Base-by-base conservation (phyloP, 441 rosid genomes). In the Erodium trifolium region DNA sequence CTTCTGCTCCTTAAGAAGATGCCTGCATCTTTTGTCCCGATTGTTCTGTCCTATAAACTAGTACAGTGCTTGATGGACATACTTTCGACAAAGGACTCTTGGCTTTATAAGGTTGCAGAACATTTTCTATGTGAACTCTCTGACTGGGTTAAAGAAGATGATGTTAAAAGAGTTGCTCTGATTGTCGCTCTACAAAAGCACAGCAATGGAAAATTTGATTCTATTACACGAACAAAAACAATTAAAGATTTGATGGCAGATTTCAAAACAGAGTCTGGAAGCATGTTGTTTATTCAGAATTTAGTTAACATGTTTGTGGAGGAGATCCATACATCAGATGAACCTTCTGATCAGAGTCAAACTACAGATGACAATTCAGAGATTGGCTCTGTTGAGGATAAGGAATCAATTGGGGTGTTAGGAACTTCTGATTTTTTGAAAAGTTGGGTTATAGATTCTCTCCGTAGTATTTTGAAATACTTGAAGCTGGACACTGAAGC, bases 341-440 rank as follows among this genome's bases (percentile, higher is more conserved):
- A 92, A 74, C 89, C 97, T 68, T 94, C 98, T 37, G 98, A 91
- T 82, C 99, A 92, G 84, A 94, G 98, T 81, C 98, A 91, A 84
- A 94, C 98, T 71, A 91, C 99, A 12, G 99, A 94, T 85, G 99
- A 94, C 68, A 94, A 91, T 77, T 90, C 94, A 27, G 99, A 94
- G 81, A 84, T 89, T 69, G 96, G 92, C 43, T 87, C 93, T 17
- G 64, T 76, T 9, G 97, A 92, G 78, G 98, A 92, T 73, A 92
- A 84, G 82, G 94, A 90, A 72, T 79, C 89, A 47, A 68, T 73
- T 76, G 84, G 77, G 66, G 68, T 79, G 16, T 68, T 71, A 59
- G 93, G 82, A 68, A 88, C 87, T 3, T 55, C 62, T 51, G 98
- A 94, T 75, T 80, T 75, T 73, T 72, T 90, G 84, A 94, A 87